Evolutionary conservation across 2,329 filamentous ascomycete species (phyloP), one percentile per base, ranked within the genome.

Genomic region (Eutypa lata): DNA sequence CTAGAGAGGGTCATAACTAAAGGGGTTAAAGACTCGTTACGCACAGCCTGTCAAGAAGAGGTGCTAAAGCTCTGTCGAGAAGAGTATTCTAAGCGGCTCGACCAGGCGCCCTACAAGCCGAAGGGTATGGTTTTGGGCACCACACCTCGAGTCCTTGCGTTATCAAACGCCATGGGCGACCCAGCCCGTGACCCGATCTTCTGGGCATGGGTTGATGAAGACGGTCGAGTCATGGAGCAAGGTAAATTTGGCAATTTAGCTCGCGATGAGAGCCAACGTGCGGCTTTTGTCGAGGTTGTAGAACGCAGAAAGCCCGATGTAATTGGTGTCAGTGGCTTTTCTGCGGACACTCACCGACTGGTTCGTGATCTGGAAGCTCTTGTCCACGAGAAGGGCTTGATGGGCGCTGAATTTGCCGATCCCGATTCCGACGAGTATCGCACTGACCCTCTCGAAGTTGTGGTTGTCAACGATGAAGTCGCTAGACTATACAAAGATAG

Each of bases 401-500:
- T 86, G 61, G 89, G 90, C 3, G 84, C 89, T 14, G 84, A 90
- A n/a, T 96, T 89, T 64, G 86, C 91, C 49, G 90, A 96, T 58
- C 75, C 78, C 2, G 89, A 93, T n/a, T 84, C 83, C 26, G 84
- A 84, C 52, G 87, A 91, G 56, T 88, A 89, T 57, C 81, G 86
- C 53, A 89, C 80, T 53, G 91, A 96, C 65, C 83, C 84, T 11
- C 78, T 99, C 28, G 93, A 97, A 54, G 88, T 97, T 10, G 79
- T 97, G 28, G 84, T 96, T 51, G 89, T 97, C 57, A 97, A 97
- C 62, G 94, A 99, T 63, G 94, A 99, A 73, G 91, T 97, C 48
- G 94, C 94, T n/a, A 86, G 94, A 44, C 81, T 97, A 3, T 99
- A 97, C 75, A 92, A 97, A 71, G 90, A 91, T 63, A 97, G 91